These are phyloP conservation scores for Ceratobasidium sp. DNA, from an alignment of 1,284 basidiomycete species.

Conservation along the genomic window DNA sequence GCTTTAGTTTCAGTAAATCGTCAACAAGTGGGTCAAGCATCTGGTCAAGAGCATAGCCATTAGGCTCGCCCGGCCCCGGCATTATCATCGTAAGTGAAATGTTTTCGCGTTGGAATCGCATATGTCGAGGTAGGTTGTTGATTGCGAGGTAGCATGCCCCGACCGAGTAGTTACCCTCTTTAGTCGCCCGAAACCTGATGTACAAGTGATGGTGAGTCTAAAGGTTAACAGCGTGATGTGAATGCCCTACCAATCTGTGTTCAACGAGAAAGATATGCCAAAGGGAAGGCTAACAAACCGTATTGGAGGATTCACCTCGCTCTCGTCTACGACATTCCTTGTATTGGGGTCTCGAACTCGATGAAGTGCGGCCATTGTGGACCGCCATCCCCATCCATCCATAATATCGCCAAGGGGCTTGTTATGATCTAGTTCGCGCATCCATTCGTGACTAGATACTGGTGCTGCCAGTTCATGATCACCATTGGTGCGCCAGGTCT, in stretches of 20 bases:
- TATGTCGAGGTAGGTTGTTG: conserved; percentile 36
- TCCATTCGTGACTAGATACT: conserved; percentile 12
- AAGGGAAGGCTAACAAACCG: conserved; percentile 24
- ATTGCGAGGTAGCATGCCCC: conserved; percentile 24
- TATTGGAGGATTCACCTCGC: not conserved
- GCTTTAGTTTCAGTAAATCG: conserved; percentile 17
- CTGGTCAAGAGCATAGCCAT: conserved; percentile 20
- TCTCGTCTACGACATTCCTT: too few relatives aligned
- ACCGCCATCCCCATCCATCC: not conserved
- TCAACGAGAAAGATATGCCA: conserved; percentile 29
- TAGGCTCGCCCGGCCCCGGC: conserved; percentile 36
- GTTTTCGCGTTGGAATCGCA: conserved; percentile 30
- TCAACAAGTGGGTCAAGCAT: conserved; percentile 31
- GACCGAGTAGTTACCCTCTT: conserved; percentile 26
- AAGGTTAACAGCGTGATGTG: too few relatives aligned
- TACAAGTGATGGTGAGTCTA: not conserved
- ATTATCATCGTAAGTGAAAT: conserved; percentile 14
- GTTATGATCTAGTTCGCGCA: not conserved
- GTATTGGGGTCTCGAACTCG: not conserved
- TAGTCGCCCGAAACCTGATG: conserved; percentile 34
- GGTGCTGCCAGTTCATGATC: not conserved
- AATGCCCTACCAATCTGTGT: conserved; percentile 21
- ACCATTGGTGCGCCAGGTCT: conserved; percentile 2
- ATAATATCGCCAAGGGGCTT: conserved; percentile 14
- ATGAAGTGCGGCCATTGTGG: not conserved